Evolutionary conservation across 345 rosid genomes (phyloP).

Genomic region (Brassica cretica): DNA sequence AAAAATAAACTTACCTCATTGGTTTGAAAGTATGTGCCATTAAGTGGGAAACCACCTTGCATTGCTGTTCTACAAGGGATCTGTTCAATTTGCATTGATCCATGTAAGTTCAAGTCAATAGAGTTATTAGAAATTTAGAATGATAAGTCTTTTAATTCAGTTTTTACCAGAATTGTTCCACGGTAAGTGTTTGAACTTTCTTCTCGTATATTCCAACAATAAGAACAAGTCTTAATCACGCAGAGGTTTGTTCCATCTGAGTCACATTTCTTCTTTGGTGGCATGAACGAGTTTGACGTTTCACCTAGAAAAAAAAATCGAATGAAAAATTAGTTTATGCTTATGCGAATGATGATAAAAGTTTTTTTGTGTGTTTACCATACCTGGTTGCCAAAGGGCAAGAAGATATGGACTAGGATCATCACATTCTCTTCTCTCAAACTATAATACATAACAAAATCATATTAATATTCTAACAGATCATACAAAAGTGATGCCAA

Average conservation of each 20-base stretch:
- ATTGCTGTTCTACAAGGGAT: slow-evolving; percentile 68
- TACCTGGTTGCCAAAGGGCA: slow-evolving; percentile 68
- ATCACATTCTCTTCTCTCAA: slow-evolving; percentile 49
- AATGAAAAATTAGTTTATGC: not conserved
- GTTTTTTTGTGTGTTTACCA: not conserved
- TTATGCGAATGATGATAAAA: not conserved
- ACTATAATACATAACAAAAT: slow-evolving; percentile 33
- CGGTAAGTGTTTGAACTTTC: slow-evolving; percentile 33
- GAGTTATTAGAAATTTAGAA: not conserved
- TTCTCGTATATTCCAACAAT: slow-evolving; percentile 41
- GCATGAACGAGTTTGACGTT: slow-evolving; percentile 32
- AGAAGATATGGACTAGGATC: slow-evolving; percentile 60
- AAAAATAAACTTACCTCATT: slow-evolving; percentile 52
- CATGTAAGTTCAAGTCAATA: not conserved
- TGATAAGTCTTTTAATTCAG: not conserved
- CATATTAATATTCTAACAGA: not conserved
- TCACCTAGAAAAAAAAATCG: slow-evolving; percentile 45
- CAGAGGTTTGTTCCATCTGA: slow-evolving; percentile 41
- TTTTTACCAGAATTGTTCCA: slow-evolving; percentile 66
- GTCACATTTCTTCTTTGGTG: slow-evolving; percentile 40
- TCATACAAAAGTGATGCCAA: not conserved
- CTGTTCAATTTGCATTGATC: slow-evolving; percentile 32
- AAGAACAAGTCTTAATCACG: slow-evolving; percentile 38
- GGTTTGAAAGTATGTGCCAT: slow-evolving; percentile 77
- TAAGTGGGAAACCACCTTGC: slow-evolving; percentile 62